Evolutionary conservation across 768 basidiomycete genomes (phyloP).

Genomic region (Tylopilus felleus): DNA sequence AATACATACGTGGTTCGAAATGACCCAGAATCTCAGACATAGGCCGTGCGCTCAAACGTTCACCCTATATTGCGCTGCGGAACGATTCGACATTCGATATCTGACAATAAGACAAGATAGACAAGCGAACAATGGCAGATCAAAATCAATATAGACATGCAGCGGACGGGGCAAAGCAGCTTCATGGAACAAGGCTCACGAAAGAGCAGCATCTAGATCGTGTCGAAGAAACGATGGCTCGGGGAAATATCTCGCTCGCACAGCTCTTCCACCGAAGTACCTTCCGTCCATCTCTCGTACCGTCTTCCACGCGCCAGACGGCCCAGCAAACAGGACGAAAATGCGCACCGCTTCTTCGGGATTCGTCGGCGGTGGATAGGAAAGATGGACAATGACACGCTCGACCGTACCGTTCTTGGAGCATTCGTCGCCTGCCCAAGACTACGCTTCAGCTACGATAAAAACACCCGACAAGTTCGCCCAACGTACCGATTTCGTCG

Average conservation of each 20-base stretch:
- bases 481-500: conserved; percentile 76
- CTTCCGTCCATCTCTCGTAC: conserved; percentile 91
- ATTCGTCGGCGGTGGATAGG: conserved; percentile 61
- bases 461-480: not conserved
- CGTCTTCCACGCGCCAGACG: conserved; percentile 94
- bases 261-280: conserved; percentile 83
- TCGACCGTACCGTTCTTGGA: conserved; percentile 91
- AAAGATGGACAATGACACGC: conserved; percentile 78
- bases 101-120: not conserved
- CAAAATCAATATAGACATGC: not conserved
- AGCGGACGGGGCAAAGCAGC: no score
- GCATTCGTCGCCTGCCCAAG: conserved; percentile 74
- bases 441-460: not conserved
- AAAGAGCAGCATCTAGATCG: conserved; percentile 44
- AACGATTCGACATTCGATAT: not conserved
- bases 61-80: not conserved
- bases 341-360: conserved; percentile 85
- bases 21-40: no score
- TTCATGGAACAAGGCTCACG: conserved; percentile 16
- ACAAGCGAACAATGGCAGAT: not conserved
- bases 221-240: conserved; percentile 52
- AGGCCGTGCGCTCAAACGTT: not conserved
- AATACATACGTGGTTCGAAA: no score
- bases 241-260: conserved; percentile 79
- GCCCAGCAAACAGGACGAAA: conserved; percentile 88